Evolutionary conservation across 352 stramenopile genomes (phyloP), one percentile per base, ranked within the genome.

Genomic region (Phytophthora pinifolia): DNA sequence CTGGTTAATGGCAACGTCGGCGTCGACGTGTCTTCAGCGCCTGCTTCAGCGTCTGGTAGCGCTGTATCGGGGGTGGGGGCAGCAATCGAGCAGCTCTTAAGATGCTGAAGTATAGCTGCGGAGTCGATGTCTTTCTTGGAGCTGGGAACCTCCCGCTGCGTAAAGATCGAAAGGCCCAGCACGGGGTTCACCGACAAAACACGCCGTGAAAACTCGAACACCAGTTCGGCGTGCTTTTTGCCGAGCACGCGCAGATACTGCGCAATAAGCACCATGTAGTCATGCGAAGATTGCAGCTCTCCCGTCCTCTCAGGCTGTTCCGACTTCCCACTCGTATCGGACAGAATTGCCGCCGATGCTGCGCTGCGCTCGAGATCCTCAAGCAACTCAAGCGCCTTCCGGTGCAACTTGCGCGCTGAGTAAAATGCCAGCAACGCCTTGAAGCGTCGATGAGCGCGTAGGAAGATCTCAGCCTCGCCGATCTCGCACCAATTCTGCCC

Each of bases 191-290:
- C 65, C 9, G 67, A 73, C 35, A 94, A 53, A 1, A 94, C 65
- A 29, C 80, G 82, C 0, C 76, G 73, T 6, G 84, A 92, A 60
- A 92, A 94, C 43, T 92, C 84, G 42, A 91, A 92, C 17, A 94
- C 72, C 5, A 94, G 59, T 34, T 89, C 74, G 1, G 65, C 67
- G 37, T 88, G 82, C 17, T 79, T 81, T 36, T 85, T 75, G 4
- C 69, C 76, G 6, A 94, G 67, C 32, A 66, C 54, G 27, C 79
- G 74, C 33, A 94, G 67, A 41, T 92, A 94, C 36, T 82, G 55
- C 4, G 76, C 66, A 13, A 84, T 91, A 8, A 80, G 69, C 25
- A 76, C 68, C 47, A 88, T 70, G 45, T 87, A 89, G 18, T 83
- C 62, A 20, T 70, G 52, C 1, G 80, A 67, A 0, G 67, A 69